Conservation (phyloP, 805 yeast species). For the Starmerella etchellsii region DNA sequence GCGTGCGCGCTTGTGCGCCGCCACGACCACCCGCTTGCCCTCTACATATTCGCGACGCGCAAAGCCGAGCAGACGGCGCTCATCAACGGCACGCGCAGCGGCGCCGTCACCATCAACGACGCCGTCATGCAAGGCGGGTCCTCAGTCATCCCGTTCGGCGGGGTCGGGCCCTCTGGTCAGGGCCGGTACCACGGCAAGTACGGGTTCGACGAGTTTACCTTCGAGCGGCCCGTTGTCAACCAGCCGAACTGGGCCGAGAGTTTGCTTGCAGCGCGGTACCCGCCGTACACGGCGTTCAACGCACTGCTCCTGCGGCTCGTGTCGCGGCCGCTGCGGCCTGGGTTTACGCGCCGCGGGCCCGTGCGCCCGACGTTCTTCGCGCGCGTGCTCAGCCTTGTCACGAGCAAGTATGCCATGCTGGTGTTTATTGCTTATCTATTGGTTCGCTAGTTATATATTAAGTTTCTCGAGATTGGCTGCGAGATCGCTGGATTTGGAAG, state of each 20-base stretch:
- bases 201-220: slow-evolving; percentile 64
- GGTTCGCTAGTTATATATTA: neutral
- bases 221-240: slow-evolving; percentile 51
- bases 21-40: slow-evolving; percentile 71
- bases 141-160: slow-evolving; percentile 73
- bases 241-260: slow-evolving; percentile 57
- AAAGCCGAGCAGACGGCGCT: slow-evolving; percentile 39
- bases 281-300: slow-evolving; percentile 40
- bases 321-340: slow-evolving; percentile 7
- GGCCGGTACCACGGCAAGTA: slow-evolving; percentile 71
- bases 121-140: slow-evolving; percentile 58
- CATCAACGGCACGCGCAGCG: slow-evolving; percentile 48
- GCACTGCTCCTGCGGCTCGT: slow-evolving; percentile 21
- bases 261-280: slow-evolving; percentile 47
- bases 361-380: slow-evolving; percentile 6
- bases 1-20: slow-evolving; percentile 22
- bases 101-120: slow-evolving; percentile 60
- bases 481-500: neutral
- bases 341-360: slow-evolving; percentile 14
- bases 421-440: neutral
- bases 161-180: slow-evolving; percentile 70
- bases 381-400: slow-evolving; percentile 3
- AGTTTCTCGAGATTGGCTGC: too few species aligned
- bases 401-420: slow-evolving; percentile 2
- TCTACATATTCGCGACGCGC: slow-evolving; percentile 50